Evolutionary conservation across 768 basidiomycete genomes (phyloP).

Genomic region (Flagelloscypha sp.): DNA sequence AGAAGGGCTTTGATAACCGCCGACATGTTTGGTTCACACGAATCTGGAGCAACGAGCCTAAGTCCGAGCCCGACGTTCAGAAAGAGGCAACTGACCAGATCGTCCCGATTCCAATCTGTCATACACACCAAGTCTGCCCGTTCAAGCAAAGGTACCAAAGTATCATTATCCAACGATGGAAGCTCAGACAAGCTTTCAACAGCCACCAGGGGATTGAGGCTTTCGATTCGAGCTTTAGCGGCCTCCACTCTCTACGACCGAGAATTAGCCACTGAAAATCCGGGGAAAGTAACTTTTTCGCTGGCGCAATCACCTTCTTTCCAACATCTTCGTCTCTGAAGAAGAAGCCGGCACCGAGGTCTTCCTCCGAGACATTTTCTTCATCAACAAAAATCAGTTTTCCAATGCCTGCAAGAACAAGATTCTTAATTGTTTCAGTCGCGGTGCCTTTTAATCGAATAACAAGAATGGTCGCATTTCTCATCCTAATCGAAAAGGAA

Average conservation of each 20-base stretch:
- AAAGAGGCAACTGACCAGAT: conserved; percentile 47
- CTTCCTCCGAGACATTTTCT: conserved; percentile 68
- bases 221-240: conserved; percentile 77
- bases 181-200: conserved; percentile 59
- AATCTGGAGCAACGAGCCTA: conserved; percentile 39
- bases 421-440: conserved; percentile 94
- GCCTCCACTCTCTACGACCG: conserved; percentile 71
- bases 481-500: conserved; percentile 53
- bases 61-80: conserved; percentile 4
- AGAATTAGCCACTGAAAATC: conserved; percentile 34
- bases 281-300: conserved; percentile 12
- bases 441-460: conserved; percentile 75
- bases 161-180: conserved; percentile 38
- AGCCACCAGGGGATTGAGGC: conserved; percentile 85
- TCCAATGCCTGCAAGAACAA: conserved; percentile 94
- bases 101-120: conserved; percentile 67
- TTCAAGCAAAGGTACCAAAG: conserved; percentile 51
- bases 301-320: conserved; percentile 51
- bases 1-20: conserved; percentile 67
- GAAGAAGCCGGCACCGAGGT: conserved; percentile 89
- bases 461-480: conserved; percentile 84
- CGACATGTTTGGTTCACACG: conserved; percentile 76
- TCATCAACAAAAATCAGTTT: conserved; percentile 78
- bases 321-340: conserved; percentile 92
- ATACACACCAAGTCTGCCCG: conserved; percentile 80